phyloP scores from a whole-genome alignment of 2,329 filamentous ascomycete genomes.

The Trichoderma hamatum region DNA sequence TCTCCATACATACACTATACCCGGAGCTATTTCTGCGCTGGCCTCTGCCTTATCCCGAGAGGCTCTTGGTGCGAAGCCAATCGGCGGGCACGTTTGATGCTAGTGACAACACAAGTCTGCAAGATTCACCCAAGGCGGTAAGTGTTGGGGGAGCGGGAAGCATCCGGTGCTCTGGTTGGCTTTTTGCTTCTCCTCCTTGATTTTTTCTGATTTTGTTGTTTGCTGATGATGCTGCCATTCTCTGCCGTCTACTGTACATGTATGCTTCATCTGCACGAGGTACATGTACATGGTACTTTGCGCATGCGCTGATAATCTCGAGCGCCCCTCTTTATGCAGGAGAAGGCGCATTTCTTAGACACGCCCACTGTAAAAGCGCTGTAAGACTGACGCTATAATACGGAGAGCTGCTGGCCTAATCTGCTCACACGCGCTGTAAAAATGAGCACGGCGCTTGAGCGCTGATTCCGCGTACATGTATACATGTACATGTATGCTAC shows the following conservation, averaged over 20 bases:
- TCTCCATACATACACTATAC: not conserved
- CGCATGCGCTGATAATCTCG: not conserved
- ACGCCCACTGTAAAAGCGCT: not conserved
- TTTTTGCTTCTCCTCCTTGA: not conserved
- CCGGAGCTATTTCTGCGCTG: not conserved
- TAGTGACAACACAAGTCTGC: constrained; percentile 8
- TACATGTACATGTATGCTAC: no score
- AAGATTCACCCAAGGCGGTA: constrained; percentile 15
- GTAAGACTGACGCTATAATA: constrained; percentile 4
- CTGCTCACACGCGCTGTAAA: not conserved
- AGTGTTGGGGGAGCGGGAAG: not conserved
- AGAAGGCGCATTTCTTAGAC: not conserved
- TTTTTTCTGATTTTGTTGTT: not conserved
- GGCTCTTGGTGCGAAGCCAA: not conserved
- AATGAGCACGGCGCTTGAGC: not conserved
- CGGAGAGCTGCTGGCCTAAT: not conserved
- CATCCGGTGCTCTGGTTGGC: not conserved
- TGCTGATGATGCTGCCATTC: not conserved
- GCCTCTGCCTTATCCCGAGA: not conserved
- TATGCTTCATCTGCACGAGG: not conserved
- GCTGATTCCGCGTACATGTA: not conserved
- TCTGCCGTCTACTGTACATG: not conserved
- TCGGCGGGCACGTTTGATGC: not conserved
- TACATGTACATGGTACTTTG: constrained; percentile 1
- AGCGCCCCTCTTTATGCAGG: constrained; percentile 6